These are phyloP conservation scores for Atractiella rhizophila DNA, from an alignment of 768 basidiomycete species.

Conservation along the genomic window DNA sequence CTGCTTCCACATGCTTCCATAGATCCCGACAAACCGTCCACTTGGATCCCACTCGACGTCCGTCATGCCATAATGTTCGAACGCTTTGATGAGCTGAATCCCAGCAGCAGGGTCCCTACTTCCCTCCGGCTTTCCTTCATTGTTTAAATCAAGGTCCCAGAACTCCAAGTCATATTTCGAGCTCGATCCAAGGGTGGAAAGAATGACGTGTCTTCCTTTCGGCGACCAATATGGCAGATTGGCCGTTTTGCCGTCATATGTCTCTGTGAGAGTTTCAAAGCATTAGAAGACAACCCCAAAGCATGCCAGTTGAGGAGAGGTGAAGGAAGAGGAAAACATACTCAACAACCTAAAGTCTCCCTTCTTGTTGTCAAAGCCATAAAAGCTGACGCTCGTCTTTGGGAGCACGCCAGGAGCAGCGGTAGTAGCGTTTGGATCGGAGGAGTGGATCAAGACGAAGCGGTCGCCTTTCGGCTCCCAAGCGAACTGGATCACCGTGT, in stretches of 20 bases:
- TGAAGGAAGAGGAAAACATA: constrained; percentile 21
- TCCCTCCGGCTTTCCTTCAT: constrained; percentile 29
- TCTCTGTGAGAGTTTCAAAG: neutral
- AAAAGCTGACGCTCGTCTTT: constrained; percentile 90
- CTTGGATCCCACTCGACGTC: constrained; percentile 97
- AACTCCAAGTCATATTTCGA: constrained; percentile 94
- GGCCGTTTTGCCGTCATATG: constrained; percentile 49
- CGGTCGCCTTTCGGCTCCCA: constrained; percentile 98
- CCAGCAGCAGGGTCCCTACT: constrained; percentile 60
- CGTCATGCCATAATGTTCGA: constrained; percentile 90
- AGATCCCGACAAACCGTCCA: constrained; percentile 74
- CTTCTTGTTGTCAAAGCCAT: constrained; percentile 69
- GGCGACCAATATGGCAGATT: constrained; percentile 95
- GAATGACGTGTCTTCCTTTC: constrained; percentile 75
- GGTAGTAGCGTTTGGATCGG: constrained; percentile 76
- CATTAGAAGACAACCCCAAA: neutral
- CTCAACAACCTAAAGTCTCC: constrained; percentile 81
- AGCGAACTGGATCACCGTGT: constrained; percentile 81
- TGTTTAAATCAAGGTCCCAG: constrained; percentile 87
- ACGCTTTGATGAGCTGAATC: constrained; percentile 58
- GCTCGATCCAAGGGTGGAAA: constrained; percentile 84
- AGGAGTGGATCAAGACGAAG: constrained; percentile 82
- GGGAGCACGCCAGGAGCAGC: constrained; percentile 73
- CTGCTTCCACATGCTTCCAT: constrained; percentile 83
- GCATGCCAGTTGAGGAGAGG: neutral